Evolutionary conservation across 352 stramenopile genomes (phyloP), one percentile per base, ranked within the genome.

Genomic region (Lagenidium giganteum): DNA sequence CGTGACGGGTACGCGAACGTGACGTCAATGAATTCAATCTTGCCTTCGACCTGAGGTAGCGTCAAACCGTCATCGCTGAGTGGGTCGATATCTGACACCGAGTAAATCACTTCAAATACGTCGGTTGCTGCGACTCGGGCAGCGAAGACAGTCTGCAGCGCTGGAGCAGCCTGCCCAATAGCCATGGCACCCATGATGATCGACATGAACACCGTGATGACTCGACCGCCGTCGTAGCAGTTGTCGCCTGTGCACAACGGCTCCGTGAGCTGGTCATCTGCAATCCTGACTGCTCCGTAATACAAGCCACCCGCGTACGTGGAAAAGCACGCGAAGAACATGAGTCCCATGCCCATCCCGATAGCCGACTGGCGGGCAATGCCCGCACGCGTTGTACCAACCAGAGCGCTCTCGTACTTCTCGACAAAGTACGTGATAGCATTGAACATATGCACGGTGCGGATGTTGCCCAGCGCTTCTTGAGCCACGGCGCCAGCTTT

Each of bases 1-100:
- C 73, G 63, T 9, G 41, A 61, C 4, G 74, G 74, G 44, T 87
- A 87, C n/a, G n/a, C n/a, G n/a, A n/a, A n/a, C n/a, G n/a, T n/a
- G n/a, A n/a, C n/a, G n/a, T n/a, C n/a, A n/a, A 18, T 41, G 48
- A 69, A 76, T 2, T 60, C 32, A 14, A 87, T 54, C 21, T 51
- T 42, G 0, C 74, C 70, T 13, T 23, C 9, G 24, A 31, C 62
- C 20, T 33, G 35, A 8, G 24, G 28, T 18, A 54, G 56, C 5
- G 61, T 18, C 18, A 54, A 41, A 25, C 42, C 51, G 0, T 63
- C 47, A 5, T 55, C 22, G 14, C 55, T 60, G 0, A 51, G 50
- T 1, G 75, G 42, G 29, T 88, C 57, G 21, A 83, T 80, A 8
- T 47, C 38, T 3, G 67, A 70, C 6, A 42, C 33, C 1, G 64